Evolutionary conservation across 2,329 filamentous ascomycete species (phyloP).

Genomic region (Ophiostoma triangulosporum): DNA sequence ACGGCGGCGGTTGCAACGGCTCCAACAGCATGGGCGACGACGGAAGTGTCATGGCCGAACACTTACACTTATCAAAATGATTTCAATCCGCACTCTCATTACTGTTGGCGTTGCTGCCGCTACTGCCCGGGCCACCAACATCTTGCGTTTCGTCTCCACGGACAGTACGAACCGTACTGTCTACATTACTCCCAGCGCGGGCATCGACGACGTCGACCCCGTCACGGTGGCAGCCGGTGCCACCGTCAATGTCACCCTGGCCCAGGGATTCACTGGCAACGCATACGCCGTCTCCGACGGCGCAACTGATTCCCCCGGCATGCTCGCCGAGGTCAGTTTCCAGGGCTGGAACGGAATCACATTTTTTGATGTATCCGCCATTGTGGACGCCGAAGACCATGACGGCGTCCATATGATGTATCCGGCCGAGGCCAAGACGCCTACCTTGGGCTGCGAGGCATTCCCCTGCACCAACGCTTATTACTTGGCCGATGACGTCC

Average conservation of each 20-base stretch:
- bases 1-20: too few relatives aligned
- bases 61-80: constrained; percentile 1
- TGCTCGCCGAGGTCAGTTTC: constrained; percentile 24
- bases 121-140: constrained; percentile 29
- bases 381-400: constrained; percentile 27
- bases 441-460: constrained; percentile 25
- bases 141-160: constrained; percentile 45
- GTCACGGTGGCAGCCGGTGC: constrained; percentile 27
- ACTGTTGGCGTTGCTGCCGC: constrained; percentile 12
- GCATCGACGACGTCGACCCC: constrained; percentile 22
- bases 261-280: constrained; percentile 21
- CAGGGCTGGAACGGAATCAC: constrained; percentile 23
- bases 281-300: constrained; percentile 23
- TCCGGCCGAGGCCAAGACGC: constrained; percentile 18
- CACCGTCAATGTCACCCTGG: constrained; percentile 26
- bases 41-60: too few relatives aligned
- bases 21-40: too few relatives aligned
- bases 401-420: constrained; percentile 28
- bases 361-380: constrained; percentile 33
- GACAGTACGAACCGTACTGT: constrained; percentile 37
- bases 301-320: constrained; percentile 22
- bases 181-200: constrained; percentile 34
- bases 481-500: constrained; percentile 26
- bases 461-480: constrained; percentile 30
- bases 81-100: constrained; percentile 3